Percentiles rank a stretch among this genome's conserved stretches.
Evolutionary conservation across 1,284 basidiomycete genomes (phyloP).

Genomic region (Ceratorhiza oryzae-sativae): DNA sequence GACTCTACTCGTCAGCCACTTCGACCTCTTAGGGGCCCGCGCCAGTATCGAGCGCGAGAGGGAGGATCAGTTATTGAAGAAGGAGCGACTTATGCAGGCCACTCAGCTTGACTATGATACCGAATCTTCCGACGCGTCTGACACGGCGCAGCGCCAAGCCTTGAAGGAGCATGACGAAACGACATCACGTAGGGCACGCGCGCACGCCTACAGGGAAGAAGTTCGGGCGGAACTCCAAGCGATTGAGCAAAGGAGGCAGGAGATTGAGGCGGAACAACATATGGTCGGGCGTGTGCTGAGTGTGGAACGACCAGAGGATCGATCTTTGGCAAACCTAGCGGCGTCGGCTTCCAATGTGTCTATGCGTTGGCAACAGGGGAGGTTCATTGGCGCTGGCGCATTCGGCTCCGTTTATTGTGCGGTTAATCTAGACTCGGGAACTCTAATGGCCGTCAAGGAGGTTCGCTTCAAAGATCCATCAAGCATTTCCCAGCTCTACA

Average conservation of each 20-base stretch:
- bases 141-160: conserved; percentile 16
- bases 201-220: conserved; percentile 77
- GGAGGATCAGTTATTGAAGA: conserved; percentile 57
- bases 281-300: conserved; percentile 89
- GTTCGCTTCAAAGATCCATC: conserved; percentile 96
- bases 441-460: conserved; percentile 99
- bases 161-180: conserved; percentile 23
- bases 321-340: conserved; percentile 89
- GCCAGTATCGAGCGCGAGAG: conserved; percentile 87
- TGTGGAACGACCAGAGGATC: conserved; percentile 88
- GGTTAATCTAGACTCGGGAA: conserved; percentile 95
- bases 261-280: conserved; percentile 71
- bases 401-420: conserved; percentile 98
- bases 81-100: conserved; percentile 71
- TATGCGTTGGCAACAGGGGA: conserved; percentile 98
- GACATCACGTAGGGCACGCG: conserved; percentile 47
- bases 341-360: conserved; percentile 94
- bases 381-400: conserved; percentile 96
- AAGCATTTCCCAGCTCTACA: conserved; percentile 81
- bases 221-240: conserved; percentile 64
- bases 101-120: conserved; percentile 38
- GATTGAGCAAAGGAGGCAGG: conserved; percentile 69
- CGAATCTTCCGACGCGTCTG: conserved; percentile 5
- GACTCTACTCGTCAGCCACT: conserved; percentile 94
- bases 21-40: conserved; percentile 95